phyloP scores from a whole-genome alignment of 176 grass and related monocot genomes.

The Lolium perenne region DNA sequence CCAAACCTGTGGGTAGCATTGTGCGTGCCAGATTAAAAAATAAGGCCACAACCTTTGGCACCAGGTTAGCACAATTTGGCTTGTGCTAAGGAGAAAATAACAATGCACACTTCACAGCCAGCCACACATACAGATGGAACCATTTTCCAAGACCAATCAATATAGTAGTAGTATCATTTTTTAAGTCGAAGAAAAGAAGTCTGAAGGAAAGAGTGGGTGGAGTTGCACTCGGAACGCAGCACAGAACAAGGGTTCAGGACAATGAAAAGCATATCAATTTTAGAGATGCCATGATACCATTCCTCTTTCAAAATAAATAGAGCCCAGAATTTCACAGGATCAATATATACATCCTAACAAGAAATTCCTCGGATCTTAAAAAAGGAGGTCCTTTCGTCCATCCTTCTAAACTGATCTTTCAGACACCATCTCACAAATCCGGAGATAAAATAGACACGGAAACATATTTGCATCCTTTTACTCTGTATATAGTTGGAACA shows the following conservation, averaged over 20 bases:
- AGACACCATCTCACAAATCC: not conserved
- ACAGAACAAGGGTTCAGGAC: not conserved
- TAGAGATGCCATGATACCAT: not conserved
- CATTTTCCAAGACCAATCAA: not conserved
- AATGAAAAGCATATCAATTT: not conserved
- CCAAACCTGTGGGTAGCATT: not conserved
- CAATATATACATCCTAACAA: not conserved
- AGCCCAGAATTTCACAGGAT: not conserved
- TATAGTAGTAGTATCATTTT: not conserved
- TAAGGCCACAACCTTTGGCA: not conserved
- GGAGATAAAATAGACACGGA: not conserved
- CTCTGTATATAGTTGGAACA: not conserved
- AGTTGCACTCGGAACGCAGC: not conserved
- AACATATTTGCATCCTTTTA: not conserved
- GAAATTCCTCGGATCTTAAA: not conserved
- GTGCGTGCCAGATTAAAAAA: not conserved
- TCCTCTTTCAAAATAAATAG: slow-evolving; percentile 1
- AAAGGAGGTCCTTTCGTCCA: not conserved
- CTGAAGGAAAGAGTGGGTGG: not conserved
- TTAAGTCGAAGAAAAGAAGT: not conserved
- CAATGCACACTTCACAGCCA: not conserved
- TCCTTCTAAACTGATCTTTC: slow-evolving; percentile 12
- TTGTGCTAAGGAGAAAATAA: not conserved
- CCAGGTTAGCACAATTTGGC: not conserved
- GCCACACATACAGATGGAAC: not conserved